Conservation (phyloP, 2,329 filamentous ascomycete species). For the Fusarium sp. region DNA sequence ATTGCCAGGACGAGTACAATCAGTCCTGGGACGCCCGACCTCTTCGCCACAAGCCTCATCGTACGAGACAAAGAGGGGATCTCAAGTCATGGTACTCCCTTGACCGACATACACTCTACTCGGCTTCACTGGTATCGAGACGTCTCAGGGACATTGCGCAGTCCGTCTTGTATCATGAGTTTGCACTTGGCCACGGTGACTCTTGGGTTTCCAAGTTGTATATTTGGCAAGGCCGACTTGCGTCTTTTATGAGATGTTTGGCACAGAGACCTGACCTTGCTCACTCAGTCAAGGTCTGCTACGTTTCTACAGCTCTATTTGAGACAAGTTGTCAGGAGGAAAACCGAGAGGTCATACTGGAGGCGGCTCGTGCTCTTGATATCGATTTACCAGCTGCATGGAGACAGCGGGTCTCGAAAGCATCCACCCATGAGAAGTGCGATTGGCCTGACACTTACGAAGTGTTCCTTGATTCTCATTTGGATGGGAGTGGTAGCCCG, state of each 20-base stretch:
- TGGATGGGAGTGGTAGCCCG: neutral
- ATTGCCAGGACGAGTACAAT: neutral
- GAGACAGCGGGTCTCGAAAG: neutral
- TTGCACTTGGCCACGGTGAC: slow-evolving; percentile 4
- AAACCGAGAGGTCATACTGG: neutral
- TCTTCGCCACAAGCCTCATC: neutral
- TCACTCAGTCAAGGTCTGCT: neutral
- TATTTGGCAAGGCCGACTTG: slow-evolving; percentile 1
- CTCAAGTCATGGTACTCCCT: neutral
- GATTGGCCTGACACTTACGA: neutral
- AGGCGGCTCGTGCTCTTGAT: neutral
- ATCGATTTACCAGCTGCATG: neutral
- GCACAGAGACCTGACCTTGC: neutral
- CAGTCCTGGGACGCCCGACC: slow-evolving; percentile 1
- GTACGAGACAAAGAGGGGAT: neutral
- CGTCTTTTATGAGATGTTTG: slow-evolving; percentile 9
- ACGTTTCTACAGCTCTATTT: neutral
- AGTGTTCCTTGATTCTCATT: neutral
- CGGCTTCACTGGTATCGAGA: neutral
- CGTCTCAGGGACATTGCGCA: neutral
- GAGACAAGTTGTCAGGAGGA: neutral
- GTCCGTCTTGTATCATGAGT: slow-evolving; percentile 8
- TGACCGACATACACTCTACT: neutral
- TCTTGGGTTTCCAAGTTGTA: neutral
- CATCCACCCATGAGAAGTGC: neutral